Evolutionary conservation across 2,329 filamentous ascomycete species (phyloP).

Genomic region (Phialophora macrospora): DNA sequence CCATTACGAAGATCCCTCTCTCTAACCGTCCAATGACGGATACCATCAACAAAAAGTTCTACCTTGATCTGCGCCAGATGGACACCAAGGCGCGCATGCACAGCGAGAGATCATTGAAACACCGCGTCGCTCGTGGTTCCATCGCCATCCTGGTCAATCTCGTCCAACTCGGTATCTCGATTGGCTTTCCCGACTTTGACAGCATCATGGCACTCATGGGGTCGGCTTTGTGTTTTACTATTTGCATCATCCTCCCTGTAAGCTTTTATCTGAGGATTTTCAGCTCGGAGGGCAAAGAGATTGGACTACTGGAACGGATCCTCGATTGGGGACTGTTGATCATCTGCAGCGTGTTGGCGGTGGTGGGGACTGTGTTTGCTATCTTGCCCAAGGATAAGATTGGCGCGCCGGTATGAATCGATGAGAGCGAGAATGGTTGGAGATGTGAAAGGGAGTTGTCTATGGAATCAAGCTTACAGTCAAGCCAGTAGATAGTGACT

Average conservation of each 20-base stretch:
- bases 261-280: constrained; percentile 92
- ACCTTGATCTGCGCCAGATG: constrained; percentile 64
- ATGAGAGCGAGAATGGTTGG: neutral
- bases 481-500: neutral
- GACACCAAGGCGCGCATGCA: constrained; percentile 39
- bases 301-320: constrained; percentile 66
- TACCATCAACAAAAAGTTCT: constrained; percentile 79
- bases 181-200: constrained; percentile 78
- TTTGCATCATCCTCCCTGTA: constrained; percentile 88
- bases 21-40: constrained; percentile 83
- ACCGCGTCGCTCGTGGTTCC: constrained; percentile 62
- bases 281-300: constrained; percentile 71
- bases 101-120: constrained; percentile 55
- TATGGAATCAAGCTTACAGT: neutral
- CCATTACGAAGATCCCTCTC: constrained; percentile 90
- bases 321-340: constrained; percentile 72
- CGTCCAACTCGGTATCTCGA: constrained; percentile 76
- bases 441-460: neutral
- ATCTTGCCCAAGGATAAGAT: constrained; percentile 80
- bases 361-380: constrained; percentile 82
- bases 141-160: constrained; percentile 70
- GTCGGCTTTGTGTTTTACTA: constrained; percentile 86
- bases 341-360: constrained; percentile 70
- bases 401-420: constrained; percentile 48
- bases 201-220: constrained; percentile 91